These are phyloP conservation scores for Puccinia polysora DNA, from an alignment of 1,284 basidiomycete species.

Conservation along the genomic window DNA sequence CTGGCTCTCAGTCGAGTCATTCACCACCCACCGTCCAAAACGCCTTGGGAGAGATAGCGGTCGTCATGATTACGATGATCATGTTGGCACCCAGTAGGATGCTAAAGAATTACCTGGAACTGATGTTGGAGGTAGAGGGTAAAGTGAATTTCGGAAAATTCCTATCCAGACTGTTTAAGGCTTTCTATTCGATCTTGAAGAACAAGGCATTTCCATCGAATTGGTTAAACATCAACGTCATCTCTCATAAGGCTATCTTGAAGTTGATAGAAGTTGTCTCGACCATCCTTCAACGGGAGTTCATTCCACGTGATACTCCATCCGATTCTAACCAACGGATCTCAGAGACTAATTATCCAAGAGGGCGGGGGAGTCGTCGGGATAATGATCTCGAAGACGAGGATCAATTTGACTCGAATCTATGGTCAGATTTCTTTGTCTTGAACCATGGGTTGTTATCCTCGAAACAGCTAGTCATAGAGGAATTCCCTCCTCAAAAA, in stretches of 20 bases:
- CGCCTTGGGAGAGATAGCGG: constrained; percentile 76
- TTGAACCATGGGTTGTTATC: constrained; percentile 79
- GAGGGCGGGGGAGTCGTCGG: too few relatives aligned
- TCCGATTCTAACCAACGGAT: neutral
- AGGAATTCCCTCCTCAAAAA: constrained; percentile 91
- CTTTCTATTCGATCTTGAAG: constrained; percentile 73
- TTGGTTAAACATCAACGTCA: constrained; percentile 88
- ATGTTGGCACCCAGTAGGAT: constrained; percentile 72
- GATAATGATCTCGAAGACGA: too few relatives aligned
- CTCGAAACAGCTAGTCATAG: constrained; percentile 84
- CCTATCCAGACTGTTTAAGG: constrained; percentile 73
- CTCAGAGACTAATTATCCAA: too few relatives aligned
- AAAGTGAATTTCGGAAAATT: constrained; percentile 68
- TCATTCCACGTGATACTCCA: too few relatives aligned
- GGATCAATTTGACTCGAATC: constrained; percentile 63
- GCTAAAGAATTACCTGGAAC: constrained; percentile 72
- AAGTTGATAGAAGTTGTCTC: constrained; percentile 81
- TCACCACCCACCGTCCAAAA: constrained; percentile 62
- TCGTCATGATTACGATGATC: constrained; percentile 76
- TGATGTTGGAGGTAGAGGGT: constrained; percentile 77
- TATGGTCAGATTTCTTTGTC: constrained; percentile 78
- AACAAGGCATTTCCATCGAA: constrained; percentile 83
- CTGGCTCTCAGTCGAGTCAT: too few relatives aligned
- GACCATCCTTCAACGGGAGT: constrained; percentile 70
- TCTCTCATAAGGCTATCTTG: constrained; percentile 80